Conservation (phyloP, 1,284 basidiomycete species). For the Polyporus tsugae region DNA sequence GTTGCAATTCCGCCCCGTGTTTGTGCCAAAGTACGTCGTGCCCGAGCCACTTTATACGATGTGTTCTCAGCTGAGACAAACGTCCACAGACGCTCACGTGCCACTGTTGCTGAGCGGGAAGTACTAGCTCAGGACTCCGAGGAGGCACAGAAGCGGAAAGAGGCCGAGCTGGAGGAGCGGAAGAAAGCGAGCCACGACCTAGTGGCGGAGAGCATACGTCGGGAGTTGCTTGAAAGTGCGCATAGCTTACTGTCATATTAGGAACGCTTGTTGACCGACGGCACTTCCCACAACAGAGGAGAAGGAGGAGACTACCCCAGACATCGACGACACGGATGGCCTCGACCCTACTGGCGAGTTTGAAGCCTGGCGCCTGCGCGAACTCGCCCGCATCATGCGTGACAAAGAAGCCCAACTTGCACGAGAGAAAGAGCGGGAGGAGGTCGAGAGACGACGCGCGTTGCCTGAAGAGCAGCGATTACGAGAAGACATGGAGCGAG, state of each 20-base stretch:
- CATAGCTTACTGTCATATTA: constrained; percentile 19
- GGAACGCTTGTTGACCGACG: not conserved
- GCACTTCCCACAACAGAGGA: constrained; percentile 66
- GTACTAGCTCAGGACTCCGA: constrained; percentile 72
- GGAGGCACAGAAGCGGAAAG: constrained; percentile 68
- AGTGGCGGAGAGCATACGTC: constrained; percentile 87
- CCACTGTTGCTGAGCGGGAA: constrained; percentile 72
- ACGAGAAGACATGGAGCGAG: constrained; percentile 89
- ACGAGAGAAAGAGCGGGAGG: constrained; percentile 85
- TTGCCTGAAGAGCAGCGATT: constrained; percentile 93
- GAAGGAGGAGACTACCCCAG: constrained; percentile 82
- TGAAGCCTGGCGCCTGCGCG: constrained; percentile 94
- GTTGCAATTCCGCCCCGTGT: constrained; percentile 84
- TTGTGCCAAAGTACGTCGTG: constrained; percentile 83
- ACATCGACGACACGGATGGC: constrained; percentile 96
- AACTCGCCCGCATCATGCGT: constrained; percentile 89
- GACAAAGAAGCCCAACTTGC: constrained; percentile 87
- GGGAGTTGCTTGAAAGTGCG: constrained; percentile 86
- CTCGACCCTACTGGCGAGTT: constrained; percentile 93
- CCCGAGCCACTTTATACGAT: constrained; percentile 7
- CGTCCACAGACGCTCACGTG: constrained; percentile 71
- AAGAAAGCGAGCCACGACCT: constrained; percentile 85
- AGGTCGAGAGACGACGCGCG: constrained; percentile 89
- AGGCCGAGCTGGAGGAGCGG: constrained; percentile 75
- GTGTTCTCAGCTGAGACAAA: not conserved